A percentile compares a stretch with the other conserved stretches of the same genome.
Evolutionary conservation across 768 basidiomycete species (phyloP).

Genomic region (Termitomyces sp.): DNA sequence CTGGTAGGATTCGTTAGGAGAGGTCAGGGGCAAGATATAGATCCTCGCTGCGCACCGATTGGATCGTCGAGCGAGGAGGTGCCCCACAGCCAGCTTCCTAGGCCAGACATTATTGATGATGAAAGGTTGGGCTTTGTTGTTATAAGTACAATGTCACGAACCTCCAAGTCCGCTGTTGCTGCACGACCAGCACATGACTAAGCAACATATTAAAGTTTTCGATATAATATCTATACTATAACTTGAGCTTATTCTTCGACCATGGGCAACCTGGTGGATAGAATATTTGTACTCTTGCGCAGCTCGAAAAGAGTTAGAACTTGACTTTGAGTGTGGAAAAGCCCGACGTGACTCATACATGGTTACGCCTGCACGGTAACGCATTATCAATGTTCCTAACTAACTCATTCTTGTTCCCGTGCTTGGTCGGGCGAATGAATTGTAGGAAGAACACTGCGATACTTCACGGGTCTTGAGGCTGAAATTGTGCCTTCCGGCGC

Average conservation of each 20-base stretch:
- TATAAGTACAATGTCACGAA: not conserved
- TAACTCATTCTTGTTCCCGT: not conserved
- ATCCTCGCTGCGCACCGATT: constrained; percentile 48
- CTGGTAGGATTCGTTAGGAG: constrained; percentile 32
- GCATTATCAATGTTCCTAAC: not conserved
- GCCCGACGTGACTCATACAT: not conserved
- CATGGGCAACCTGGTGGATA: not conserved
- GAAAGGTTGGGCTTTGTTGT: constrained; percentile 1
- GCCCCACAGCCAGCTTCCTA: constrained; percentile 75
- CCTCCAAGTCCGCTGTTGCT: not conserved
- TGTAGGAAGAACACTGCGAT: not conserved
- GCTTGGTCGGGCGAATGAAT: not conserved
- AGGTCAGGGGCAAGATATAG: not conserved
- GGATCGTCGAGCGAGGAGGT: constrained; percentile 79
- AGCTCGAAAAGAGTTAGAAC: no score
- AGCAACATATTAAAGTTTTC: not conserved
- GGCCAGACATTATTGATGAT: constrained; percentile 41
- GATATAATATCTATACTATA: no score
- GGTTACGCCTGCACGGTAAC: not conserved
- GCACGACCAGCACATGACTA: constrained; percentile 9
- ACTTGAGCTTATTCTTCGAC: not conserved
- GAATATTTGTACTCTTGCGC: not conserved
- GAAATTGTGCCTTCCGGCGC: not conserved
- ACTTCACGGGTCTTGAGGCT: not conserved
- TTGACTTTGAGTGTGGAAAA: not conserved